Conservation (phyloP, 306 rosid genomes). For the Glycyrrhiza uralensis region DNA sequence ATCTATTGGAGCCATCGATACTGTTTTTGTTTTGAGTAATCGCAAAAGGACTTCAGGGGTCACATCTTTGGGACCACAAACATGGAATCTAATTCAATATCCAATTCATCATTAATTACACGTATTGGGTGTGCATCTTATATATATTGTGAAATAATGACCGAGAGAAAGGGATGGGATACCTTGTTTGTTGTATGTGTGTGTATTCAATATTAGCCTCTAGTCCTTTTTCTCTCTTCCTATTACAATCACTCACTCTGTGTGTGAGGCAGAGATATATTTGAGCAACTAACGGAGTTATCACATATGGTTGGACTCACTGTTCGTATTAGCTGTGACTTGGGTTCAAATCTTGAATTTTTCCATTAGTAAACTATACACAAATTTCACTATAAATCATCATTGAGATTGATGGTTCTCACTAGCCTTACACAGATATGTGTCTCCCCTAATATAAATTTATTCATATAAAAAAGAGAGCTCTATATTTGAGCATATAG, state of each 20-base stretch:
- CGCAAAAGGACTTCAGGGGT: not conserved
- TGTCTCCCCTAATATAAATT: no score
- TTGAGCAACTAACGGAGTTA: no score
- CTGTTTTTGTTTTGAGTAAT: constrained; percentile 32
- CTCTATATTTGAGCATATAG: no score
- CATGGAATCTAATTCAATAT: constrained; percentile 25
- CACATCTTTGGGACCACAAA: constrained; percentile 23
- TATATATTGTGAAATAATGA: constrained; percentile 2
- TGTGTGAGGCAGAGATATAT: no score
- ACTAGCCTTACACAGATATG: no score
- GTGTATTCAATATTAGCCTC: not conserved
- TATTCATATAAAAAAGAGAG: no score
- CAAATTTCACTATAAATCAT: no score
- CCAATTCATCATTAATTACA: not conserved
- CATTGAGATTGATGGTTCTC: no score
- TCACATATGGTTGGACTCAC: no score
- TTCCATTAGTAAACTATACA: no score
- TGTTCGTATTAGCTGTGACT: no score
- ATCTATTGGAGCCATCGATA: constrained; percentile 25
- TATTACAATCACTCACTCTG: not conserved
- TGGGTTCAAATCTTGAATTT: no score
- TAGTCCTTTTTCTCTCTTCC: constrained; percentile 10
- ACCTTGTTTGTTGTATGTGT: not conserved
- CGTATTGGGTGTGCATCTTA: constrained; percentile 13
- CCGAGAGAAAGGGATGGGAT: not conserved